Evolutionary conservation across 2,329 filamentous ascomycete genomes (phyloP).

Genomic region (Emmonsiellopsis sp.): DNA sequence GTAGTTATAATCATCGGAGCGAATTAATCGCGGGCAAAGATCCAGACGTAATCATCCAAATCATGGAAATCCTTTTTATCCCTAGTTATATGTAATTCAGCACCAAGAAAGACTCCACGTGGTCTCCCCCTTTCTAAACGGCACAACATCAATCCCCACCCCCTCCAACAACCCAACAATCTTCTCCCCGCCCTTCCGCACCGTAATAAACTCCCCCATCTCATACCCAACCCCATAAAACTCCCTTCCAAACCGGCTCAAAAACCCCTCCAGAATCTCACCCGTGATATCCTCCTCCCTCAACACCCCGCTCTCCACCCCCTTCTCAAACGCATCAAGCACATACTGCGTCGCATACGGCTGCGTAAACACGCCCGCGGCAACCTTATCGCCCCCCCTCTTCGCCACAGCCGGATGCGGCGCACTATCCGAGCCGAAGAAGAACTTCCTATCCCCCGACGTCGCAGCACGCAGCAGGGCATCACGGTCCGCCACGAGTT

Average conservation of each 20-base stretch:
- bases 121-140: constrained; percentile 5
- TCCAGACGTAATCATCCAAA: too few relatives aligned
- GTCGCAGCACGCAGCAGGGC: constrained; percentile 57
- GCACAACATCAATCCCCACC: constrained; percentile 41
- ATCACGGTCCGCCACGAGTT: constrained; percentile 61
- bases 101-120: constrained; percentile 4
- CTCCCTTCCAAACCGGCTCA: constrained; percentile 45
- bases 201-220: constrained; percentile 39
- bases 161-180: constrained; percentile 47
- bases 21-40: too few relatives aligned
- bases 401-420: constrained; percentile 52
- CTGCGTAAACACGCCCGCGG: constrained; percentile 55
- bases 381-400: constrained; percentile 40
- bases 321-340: constrained; percentile 49
- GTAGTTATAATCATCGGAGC: too few relatives aligned
- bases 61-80: too few relatives aligned
- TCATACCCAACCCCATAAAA: constrained; percentile 50
- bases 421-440: constrained; percentile 62
- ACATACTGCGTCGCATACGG: constrained; percentile 50
- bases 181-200: constrained; percentile 25
- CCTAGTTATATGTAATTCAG: background rate
- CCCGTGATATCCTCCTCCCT: constrained; percentile 44
- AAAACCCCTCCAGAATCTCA: constrained; percentile 48
- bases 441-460: constrained; percentile 48
- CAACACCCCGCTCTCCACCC: constrained; percentile 44